phyloP scores from a whole-genome alignment of 108 stramenopile species.

The Schizochytrium sp. region DNA sequence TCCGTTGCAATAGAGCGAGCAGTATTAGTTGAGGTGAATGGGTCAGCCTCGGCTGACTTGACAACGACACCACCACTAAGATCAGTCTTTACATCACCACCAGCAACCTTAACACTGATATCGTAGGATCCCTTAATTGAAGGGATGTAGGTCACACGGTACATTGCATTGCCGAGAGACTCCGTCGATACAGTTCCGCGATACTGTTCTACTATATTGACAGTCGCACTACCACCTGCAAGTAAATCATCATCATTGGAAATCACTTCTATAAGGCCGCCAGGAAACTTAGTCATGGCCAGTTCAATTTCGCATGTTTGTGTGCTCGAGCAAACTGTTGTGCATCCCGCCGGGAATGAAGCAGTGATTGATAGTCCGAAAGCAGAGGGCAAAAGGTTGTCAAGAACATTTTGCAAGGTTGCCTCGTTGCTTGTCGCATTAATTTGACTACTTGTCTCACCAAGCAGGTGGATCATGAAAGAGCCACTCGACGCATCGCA shows the following conservation, averaged over 20 bases:
- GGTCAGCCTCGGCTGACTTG: slow-evolving; percentile 69
- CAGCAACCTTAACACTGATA: slow-evolving; percentile 71
- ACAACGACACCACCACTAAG: slow-evolving; percentile 75
- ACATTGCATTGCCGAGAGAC: slow-evolving; percentile 76
- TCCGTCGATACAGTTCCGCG: not conserved
- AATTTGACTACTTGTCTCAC: not conserved
- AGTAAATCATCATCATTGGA: not conserved
- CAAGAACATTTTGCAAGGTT: not conserved
- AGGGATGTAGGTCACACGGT: slow-evolving; percentile 79
- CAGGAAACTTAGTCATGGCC: not conserved
- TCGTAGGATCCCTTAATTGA: slow-evolving; percentile 78
- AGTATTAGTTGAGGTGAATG: slow-evolving; percentile 75
- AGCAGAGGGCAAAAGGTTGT: not conserved
- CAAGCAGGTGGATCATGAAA: not conserved
- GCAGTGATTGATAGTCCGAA: not conserved
- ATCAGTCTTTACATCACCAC: slow-evolving; percentile 72
- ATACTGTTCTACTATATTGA: not conserved
- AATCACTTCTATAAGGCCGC: not conserved
- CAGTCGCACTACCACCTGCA: not conserved
- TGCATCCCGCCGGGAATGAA: not conserved
- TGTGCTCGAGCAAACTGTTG: not conserved
- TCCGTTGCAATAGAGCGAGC: slow-evolving; percentile 73
- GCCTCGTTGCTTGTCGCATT: not conserved
- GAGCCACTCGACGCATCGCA: slow-evolving; percentile 59
- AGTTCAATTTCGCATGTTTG: not conserved